Percentiles rank a stretch among this genome's conserved stretches.
These are phyloP conservation scores for Arthrobotrys musiformis DNA, from an alignment of 2,329 filamentous ascomycete genomes.

Conservation along the genomic window DNA sequence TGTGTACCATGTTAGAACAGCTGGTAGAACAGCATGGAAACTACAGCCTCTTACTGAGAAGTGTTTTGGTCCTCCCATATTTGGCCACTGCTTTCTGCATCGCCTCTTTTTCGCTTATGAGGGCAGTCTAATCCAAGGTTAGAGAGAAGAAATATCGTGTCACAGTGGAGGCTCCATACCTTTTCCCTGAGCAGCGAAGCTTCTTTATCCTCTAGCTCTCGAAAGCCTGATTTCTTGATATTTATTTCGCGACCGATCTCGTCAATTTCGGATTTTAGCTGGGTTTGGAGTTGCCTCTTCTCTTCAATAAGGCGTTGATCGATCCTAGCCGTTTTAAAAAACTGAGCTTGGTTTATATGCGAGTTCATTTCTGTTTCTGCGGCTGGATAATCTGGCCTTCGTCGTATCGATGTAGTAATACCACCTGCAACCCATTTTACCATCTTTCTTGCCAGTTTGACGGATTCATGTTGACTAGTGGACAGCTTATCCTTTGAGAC, in stretches of 20 bases:
- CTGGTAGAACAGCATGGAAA: neutral
- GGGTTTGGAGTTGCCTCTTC: conserved; percentile 66
- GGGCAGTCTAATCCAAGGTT: conserved; percentile 64
- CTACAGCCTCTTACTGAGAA: conserved; percentile 17
- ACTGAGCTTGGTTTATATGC: conserved; percentile 70
- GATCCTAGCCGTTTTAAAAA: conserved; percentile 82
- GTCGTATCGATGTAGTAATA: conserved; percentile 14
- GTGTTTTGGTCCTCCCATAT: conserved; percentile 27
- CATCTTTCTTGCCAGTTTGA: conserved; percentile 30
- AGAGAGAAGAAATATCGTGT: neutral
- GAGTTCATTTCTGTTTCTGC: conserved; percentile 74
- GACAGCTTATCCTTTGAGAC: conserved; percentile 44
- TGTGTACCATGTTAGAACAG: neutral
- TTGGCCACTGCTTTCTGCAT: conserved; percentile 13
- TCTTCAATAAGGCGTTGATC: conserved; percentile 69
- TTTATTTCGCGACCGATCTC: conserved; percentile 60
- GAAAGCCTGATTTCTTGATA: conserved; percentile 65
- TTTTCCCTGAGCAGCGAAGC: conserved; percentile 66
- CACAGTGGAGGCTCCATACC: conserved; percentile 58
- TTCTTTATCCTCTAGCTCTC: conserved; percentile 69
- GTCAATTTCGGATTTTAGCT: conserved; percentile 63
- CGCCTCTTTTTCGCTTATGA: conserved; percentile 63
- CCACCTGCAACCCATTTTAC: conserved; percentile 24
- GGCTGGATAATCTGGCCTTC: conserved; percentile 77
- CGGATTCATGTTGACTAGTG: conserved; percentile 14